phyloP scores from a whole-genome alignment of 2,329 filamentous ascomycete species.

The Ceratocystis papillata region DNA sequence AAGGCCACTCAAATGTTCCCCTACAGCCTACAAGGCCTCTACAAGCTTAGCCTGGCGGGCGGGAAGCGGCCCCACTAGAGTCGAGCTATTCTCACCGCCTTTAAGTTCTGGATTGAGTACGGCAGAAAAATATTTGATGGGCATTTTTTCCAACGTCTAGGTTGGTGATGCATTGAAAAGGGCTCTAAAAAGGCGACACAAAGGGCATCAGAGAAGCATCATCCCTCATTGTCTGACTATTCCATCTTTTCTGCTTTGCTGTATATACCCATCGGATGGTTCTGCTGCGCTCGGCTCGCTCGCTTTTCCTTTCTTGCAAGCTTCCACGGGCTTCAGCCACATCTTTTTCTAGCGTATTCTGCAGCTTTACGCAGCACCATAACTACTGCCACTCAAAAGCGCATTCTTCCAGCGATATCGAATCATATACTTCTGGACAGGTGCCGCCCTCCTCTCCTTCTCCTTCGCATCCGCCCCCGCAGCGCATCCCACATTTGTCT shows the following conservation, averaged over 20 bases:
- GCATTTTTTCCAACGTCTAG: neutral
- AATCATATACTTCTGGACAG: neutral
- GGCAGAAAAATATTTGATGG: constrained; percentile 24
- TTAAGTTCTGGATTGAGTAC: neutral
- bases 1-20: constrained; percentile 1
- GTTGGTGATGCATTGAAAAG: constrained; percentile 1
- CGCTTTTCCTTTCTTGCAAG: constrained; percentile 4
- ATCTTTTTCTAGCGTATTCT: neutral
- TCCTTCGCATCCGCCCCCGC: neutral
- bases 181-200: neutral
- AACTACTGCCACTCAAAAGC: constrained; percentile 11
- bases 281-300: constrained; percentile 10
- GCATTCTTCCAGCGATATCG: neutral
- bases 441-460: neutral
- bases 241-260: neutral
- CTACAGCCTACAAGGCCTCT: neutral
- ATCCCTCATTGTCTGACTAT: neutral
- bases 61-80: constrained; percentile 21
- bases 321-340: constrained; percentile 4
- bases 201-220: neutral
- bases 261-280: constrained; percentile 11
- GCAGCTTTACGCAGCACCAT: neutral
- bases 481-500: neutral
- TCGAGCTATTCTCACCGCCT: constrained; percentile 19
- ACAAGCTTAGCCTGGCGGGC: constrained; percentile 19